phyloP scores from a whole-genome alignment of 2,329 filamentous ascomycete genomes.

The Pleomassaria siparia region DNA sequence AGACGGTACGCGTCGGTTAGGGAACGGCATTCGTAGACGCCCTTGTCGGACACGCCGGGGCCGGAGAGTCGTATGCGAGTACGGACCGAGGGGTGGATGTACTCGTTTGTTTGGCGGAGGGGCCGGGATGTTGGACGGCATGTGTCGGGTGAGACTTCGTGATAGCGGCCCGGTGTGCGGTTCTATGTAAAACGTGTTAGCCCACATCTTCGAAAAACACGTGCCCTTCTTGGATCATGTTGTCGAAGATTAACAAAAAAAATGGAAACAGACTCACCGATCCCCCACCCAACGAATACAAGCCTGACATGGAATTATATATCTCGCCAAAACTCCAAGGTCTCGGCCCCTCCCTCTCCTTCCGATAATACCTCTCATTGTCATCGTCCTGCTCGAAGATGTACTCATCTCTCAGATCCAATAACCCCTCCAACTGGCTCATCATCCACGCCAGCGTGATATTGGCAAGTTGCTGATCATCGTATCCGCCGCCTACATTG shows the following conservation, averaged over 20 bases:
- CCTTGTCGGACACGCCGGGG: slow-evolving; percentile 49
- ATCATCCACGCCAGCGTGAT: slow-evolving; percentile 62
- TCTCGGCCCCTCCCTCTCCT: slow-evolving; percentile 42
- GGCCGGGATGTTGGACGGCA: slow-evolving; percentile 46
- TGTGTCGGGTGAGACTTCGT: slow-evolving; percentile 47
- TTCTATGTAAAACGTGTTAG: slow-evolving; percentile 25
- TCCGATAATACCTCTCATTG: slow-evolving; percentile 49
- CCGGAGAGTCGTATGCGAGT: slow-evolving; percentile 48
- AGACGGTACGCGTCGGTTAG: slow-evolving; percentile 52
- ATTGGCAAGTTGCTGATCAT: slow-evolving; percentile 49
- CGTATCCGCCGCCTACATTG: slow-evolving; percentile 54
- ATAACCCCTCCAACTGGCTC: slow-evolving; percentile 51
- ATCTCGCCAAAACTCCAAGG: slow-evolving; percentile 53
- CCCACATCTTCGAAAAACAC: not conserved
- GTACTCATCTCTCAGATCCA: slow-evolving; percentile 52
- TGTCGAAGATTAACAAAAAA: not conserved
- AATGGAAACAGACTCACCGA: slow-evolving; percentile 23
- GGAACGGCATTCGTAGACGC: slow-evolving; percentile 47
- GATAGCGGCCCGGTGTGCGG: slow-evolving; percentile 52
- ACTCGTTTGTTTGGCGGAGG: slow-evolving; percentile 53
- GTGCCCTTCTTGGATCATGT: not conserved
- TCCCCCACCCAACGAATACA: slow-evolving; percentile 51
- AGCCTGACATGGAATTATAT: slow-evolving; percentile 48
- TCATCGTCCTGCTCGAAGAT: slow-evolving; percentile 50
- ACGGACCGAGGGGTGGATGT: slow-evolving; percentile 54